phyloP scores from a whole-genome alignment of 2,329 filamentous ascomycete species.

The Teratosphaeriaceae sp. region DNA sequence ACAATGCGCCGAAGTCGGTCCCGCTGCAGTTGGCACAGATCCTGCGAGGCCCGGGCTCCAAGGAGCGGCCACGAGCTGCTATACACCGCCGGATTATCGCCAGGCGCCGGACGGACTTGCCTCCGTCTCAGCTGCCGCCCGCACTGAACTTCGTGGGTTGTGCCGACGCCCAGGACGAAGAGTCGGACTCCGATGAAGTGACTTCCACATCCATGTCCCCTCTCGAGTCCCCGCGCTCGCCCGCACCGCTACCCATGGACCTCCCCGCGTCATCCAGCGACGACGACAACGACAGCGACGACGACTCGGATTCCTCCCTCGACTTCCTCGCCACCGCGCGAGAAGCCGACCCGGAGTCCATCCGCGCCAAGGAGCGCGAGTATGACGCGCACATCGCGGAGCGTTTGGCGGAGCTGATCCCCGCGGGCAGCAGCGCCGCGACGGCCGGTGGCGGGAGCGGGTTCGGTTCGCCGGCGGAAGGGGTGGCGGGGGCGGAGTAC shows the following conservation, averaged over 20 bases:
- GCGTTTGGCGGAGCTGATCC: conserved; percentile 42
- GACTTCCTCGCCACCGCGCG: conserved; percentile 42
- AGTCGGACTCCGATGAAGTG: conserved; percentile 31
- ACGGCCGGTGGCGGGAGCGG: conserved; percentile 45
- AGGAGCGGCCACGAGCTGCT: conserved; percentile 20
- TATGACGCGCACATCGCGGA: conserved; percentile 43
- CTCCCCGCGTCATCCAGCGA: conserved; percentile 20
- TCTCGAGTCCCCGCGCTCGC: conserved; percentile 18
- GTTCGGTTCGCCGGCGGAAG: conserved; percentile 34
- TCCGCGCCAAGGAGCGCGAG: conserved; percentile 38
- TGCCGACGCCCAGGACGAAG: conserved; percentile 30
- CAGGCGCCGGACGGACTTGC: conserved; percentile 58
- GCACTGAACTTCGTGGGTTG: conserved; percentile 37
- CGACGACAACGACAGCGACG: conserved; percentile 24
- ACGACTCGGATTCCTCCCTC: conserved; percentile 33
- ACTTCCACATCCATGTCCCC: conserved; percentile 16
- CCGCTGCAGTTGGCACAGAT: conserved; percentile 29
- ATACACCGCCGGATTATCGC: conserved; percentile 62
- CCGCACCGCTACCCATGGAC: conserved; percentile 28
- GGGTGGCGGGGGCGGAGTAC: conserved; percentile 6
- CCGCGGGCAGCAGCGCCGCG: conserved; percentile 41
- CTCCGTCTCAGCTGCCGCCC: conserved; percentile 38
- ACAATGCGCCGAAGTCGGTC: conserved; percentile 16
- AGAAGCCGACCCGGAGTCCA: conserved; percentile 35
- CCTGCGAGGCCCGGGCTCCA: conserved; percentile 18